Evolutionary conservation across 495 filamentous ascomycete genomes (phyloP).

Genomic region (Schizothecium vesticola): DNA sequence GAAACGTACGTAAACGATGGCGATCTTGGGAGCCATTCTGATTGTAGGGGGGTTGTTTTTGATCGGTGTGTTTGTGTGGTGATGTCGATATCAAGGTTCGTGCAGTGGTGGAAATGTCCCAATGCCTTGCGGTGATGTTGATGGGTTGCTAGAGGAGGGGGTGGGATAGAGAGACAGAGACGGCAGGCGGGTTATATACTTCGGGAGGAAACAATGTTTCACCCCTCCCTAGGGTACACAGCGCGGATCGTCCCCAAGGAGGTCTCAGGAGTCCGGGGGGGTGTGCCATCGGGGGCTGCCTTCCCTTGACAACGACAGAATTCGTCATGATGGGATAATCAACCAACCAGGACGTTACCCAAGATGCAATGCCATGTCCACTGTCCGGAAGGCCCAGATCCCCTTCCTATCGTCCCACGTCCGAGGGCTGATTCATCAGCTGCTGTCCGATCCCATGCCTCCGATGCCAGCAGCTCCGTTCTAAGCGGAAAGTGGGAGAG

Average conservation of each 20-base stretch:
- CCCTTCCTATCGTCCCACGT: neutral
- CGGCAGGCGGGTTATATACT: neutral
- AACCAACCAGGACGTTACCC: neutral
- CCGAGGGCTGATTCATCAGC: neutral
- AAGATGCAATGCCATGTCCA: neutral
- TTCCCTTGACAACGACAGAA: neutral
- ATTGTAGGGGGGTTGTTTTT: conserved; percentile 11
- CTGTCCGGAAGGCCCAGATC: neutral
- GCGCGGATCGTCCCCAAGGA: neutral
- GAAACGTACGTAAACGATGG: conserved; percentile 76
- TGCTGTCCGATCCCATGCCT: neutral
- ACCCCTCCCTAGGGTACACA: neutral
- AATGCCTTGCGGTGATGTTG: neutral
- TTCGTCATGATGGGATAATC: conserved; percentile 34
- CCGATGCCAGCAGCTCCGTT: neutral
- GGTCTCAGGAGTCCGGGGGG: neutral
- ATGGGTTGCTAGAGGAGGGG: neutral
- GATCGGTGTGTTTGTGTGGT: neutral
- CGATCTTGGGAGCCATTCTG: conserved; percentile 87
- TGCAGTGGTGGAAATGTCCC: neutral
- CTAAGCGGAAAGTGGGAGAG: neutral
- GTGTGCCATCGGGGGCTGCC: neutral
- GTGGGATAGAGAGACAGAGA: neutral
- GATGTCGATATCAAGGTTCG: neutral
- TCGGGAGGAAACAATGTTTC: neutral